Base-by-base conservation (phyloP, 2,329 filamentous ascomycete genomes). In the Aspergillus sp. region DNA sequence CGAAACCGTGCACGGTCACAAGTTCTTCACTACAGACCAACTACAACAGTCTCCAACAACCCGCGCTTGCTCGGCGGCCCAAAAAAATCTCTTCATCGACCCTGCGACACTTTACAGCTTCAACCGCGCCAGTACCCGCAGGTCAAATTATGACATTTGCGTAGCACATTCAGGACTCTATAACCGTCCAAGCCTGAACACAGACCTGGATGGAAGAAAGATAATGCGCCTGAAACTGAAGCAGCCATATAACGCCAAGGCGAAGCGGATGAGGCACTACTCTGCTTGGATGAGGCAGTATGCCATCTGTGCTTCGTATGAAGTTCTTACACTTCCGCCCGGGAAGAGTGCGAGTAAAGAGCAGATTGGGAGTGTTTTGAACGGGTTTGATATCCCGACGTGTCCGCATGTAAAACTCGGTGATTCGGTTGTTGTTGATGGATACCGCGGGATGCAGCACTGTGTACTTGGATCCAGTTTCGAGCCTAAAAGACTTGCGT, bases 391-490 rank as follows among this genome's bases (percentile, higher is more conserved):
- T 11, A 46, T 57, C 6, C 48, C 48, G 3, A 48, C 33, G 1
- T 57, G 54, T 47, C 55, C 55, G 19, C 55, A 57, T 41, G 48
- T 39, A 11, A 19, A 37, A 17, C 22, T 53, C 3, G 39, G 55
- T 19, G 41, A 53, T 20, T 12, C 37, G 5, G 9, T 24, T 1
- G 20, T 57, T 37, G 24, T 15, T 6, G 39, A 17, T 9, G 53
- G 55, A 8, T 57, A 53, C 17, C 20, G 33, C 1, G 30, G n/a
- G 6, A 17, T 17, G 15, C 33, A 24, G 5, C 37, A 40, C 34
- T 42, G 19, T 5, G 24, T 33, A 2, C 2, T n/a, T 8, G 34
- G 34, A 17, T 15, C 45, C 4, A 30, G 24, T 4, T 4, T 9
- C 20, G 41, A 13, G 24, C 6, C 5, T 33, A 44, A 7, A 15